phyloP scores from a whole-genome alignment of 495 filamentous ascomycete genomes.

The Neurospora tetraspora region DNA sequence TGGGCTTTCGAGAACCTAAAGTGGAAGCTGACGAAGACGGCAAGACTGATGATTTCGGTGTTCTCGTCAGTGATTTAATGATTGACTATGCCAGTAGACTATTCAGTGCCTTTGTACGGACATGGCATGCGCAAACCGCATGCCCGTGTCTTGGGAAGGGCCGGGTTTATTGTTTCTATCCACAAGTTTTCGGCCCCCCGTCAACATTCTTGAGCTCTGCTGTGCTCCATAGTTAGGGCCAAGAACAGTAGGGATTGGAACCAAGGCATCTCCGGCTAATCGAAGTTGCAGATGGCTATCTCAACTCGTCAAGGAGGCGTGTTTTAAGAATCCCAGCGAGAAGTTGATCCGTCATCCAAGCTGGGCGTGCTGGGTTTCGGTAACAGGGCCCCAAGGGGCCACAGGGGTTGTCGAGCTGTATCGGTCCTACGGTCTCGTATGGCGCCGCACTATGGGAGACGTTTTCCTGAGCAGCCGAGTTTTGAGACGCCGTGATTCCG shows the following conservation, averaged over 20 bases:
- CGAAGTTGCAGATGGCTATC: not conserved
- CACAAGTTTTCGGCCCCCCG: no score
- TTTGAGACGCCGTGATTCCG: not conserved
- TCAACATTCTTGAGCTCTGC: not conserved
- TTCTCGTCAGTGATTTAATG: not conserved
- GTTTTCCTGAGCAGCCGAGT: not conserved
- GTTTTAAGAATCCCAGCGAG: not conserved
- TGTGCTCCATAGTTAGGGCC: not conserved
- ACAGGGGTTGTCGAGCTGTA: not conserved
- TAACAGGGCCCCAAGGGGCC: not conserved
- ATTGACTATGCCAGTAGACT: not conserved
- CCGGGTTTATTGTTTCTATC: no score
- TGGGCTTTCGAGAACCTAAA: not conserved
- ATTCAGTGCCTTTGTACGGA: not conserved
- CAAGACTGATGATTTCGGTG: not conserved
- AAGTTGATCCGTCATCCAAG: not conserved
- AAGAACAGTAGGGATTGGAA: not conserved
- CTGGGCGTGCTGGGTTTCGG: not conserved
- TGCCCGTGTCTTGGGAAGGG: not conserved
- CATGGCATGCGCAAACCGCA: not conserved
- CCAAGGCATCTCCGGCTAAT: not conserved
- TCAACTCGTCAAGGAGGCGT: not conserved
- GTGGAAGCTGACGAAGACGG: not conserved
- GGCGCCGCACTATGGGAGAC: not conserved
- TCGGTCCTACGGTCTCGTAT: not conserved